Base-by-base conservation (phyloP, 306 rosid genomes). In the Lithocarpus polystachyus region DNA sequence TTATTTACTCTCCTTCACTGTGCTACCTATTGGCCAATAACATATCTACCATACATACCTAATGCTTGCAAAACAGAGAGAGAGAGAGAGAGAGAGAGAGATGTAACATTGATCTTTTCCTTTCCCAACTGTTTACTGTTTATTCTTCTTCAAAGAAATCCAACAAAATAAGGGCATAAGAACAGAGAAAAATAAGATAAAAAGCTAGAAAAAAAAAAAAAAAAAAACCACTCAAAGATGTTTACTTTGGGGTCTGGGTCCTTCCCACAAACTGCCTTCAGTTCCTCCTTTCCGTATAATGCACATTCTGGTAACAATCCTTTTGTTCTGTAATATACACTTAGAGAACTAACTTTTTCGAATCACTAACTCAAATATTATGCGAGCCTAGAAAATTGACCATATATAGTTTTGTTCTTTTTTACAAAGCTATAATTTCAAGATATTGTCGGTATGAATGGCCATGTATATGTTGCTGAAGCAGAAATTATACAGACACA, bases 291-390 rank as follows among this genome's bases (percentile, higher is more conserved):
- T 82, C 40, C 79, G 74, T 67, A 70, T 85, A 59, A 79, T 80
- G 77, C 84, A 77, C 68, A 82, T 64, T 71, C 79, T 81, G 61
- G 59, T 18, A 84, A 62, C 83, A 83, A 77, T 82, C 80, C 78
- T 81, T 83, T 77, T 62, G 76, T 59, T 72, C 72, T 74, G 81
- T 83, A 37, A 45, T 92, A 86, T 91, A 92, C 92, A 84, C 53
- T 12, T 12, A 86, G 78, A 85, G 77, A 90, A 80, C 72, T 69
- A 84, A 59, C 75, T 76, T 56, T 78, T 75, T 57, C 69, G 80
- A 86, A 83, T 80, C 77, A 60, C 75, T 31, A 81, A 73, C 89
- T 84, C 84, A 81, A 74, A 65, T 67, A 70, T 85, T 80, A 75
- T 82, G 88, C 84, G 68, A 86, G 77, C 81, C 81, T 79, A 76